Evolutionary conservation across 1,284 basidiomycete species (phyloP).

Genomic region (Microbotryomycetes sp.): DNA sequence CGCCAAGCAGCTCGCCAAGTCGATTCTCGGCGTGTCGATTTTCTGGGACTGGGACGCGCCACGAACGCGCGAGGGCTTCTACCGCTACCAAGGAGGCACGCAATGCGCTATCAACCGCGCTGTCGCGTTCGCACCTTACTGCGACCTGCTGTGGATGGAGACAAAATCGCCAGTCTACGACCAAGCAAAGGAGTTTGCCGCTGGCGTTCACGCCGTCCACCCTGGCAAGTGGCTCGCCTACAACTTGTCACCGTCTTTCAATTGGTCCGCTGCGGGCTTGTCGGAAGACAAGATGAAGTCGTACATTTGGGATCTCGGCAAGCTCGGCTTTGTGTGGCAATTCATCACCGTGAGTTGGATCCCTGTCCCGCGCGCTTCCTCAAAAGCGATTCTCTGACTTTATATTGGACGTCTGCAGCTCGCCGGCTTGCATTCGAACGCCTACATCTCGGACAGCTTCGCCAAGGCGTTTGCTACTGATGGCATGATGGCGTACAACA

Average conservation of each 20-base stretch:
- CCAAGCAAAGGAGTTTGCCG: slow-evolving; percentile 88
- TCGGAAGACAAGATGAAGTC: slow-evolving; percentile 75
- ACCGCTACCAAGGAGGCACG: slow-evolving; percentile 94
- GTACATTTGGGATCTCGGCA: slow-evolving; percentile 89
- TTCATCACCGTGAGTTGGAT: slow-evolving; percentile 83
- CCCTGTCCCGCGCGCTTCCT: not conserved
- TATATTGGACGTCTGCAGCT: slow-evolving; percentile 53
- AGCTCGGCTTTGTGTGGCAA: slow-evolving; percentile 92
- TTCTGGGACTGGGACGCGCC: slow-evolving; percentile 92
- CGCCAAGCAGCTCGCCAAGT: slow-evolving; percentile 68
- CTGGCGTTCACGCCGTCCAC: slow-evolving; percentile 69
- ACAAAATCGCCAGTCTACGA: slow-evolving; percentile 92
- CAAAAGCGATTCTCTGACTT: not conserved
- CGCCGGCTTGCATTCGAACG: slow-evolving; percentile 92
- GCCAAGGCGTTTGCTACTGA: slow-evolving; percentile 77
- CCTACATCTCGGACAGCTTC: slow-evolving; percentile 91
- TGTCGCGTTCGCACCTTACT: slow-evolving; percentile 69
- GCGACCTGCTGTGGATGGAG: slow-evolving; percentile 67
- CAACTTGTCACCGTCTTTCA: slow-evolving; percentile 56
- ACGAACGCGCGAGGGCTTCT: slow-evolving; percentile 89
- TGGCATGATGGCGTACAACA: slow-evolving; percentile 80
- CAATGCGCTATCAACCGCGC: slow-evolving; percentile 89
- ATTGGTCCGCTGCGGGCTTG: slow-evolving; percentile 72
- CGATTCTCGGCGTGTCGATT: slow-evolving; percentile 65
- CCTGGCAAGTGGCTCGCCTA: slow-evolving; percentile 89